Percentiles rank a stretch among this genome's conserved stretches.
Conservation (phyloP, 2,329 filamentous ascomycete species). For the Talaromyces sp. region DNA sequence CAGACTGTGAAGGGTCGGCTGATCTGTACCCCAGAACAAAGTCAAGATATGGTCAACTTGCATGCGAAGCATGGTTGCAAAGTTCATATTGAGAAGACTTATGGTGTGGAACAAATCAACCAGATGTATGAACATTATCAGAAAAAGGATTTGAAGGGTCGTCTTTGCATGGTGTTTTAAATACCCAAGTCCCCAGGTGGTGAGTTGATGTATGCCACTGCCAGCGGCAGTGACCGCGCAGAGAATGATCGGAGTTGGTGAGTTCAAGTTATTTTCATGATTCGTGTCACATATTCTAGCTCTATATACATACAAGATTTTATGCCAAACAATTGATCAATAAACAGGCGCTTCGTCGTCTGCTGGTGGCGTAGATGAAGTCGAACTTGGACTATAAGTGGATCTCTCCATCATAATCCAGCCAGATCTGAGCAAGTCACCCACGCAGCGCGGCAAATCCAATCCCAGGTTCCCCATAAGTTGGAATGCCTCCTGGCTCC, state of each 20-base stretch:
- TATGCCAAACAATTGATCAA: no score
- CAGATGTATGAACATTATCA: constrained; percentile 19
- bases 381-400: not conserved
- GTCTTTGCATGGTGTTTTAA: constrained; percentile 19
- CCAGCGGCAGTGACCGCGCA: no score
- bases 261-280: not conserved
- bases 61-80: constrained; percentile 13
- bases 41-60: constrained; percentile 17
- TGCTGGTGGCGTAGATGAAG: not conserved
- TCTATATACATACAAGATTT: no score
- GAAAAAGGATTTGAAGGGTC: constrained; percentile 11
- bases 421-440: not conserved
- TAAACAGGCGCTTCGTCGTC: no score
- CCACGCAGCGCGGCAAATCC: not conserved
- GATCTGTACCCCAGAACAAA: constrained; percentile 16
- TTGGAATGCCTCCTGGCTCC: constrained; percentile 1
- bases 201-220: no score
- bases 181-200: no score
- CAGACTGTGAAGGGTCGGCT: constrained; percentile 14
- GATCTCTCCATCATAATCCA: not conserved
- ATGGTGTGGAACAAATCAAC: constrained; percentile 18
- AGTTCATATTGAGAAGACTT: constrained; percentile 18
- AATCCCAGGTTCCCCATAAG: not conserved
- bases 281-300: no score
- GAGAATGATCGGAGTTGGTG: no score